Conservation (phyloP, 768 basidiomycete genomes). For the Mycena filopes region DNA sequence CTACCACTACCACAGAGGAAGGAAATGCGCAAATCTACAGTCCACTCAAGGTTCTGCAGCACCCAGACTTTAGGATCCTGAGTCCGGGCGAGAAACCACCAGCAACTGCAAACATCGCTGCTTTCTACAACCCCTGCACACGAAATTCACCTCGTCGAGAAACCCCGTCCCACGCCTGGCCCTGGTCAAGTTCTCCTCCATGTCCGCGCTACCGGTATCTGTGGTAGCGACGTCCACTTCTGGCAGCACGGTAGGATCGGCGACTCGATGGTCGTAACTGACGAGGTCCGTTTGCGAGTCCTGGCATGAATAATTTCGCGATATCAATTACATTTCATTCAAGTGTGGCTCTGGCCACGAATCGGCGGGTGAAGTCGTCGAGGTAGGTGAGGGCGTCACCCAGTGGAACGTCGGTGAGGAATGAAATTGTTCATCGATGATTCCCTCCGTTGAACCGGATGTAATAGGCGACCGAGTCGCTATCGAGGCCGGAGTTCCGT, state of each 20-base stretch:
- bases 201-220: conserved; percentile 76
- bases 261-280: conserved; percentile 76
- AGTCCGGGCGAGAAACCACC: conserved; percentile 59
- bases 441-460: not conserved
- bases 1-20: conserved; percentile 38
- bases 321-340: not conserved
- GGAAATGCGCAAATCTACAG: conserved; percentile 61
- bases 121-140: conserved; percentile 72
- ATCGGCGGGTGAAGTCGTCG: conserved; percentile 73
- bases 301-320: too few species aligned
- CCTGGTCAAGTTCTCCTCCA: conserved; percentile 74
- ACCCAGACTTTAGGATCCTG: conserved; percentile 66
- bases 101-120: conserved; percentile 65
- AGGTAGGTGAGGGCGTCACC: conserved; percentile 73
- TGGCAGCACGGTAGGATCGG: conserved; percentile 78
- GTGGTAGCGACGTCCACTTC: conserved; percentile 80
- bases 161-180: conserved; percentile 67
- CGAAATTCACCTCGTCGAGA: conserved; percentile 75
- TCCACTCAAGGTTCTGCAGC: conserved; percentile 65
- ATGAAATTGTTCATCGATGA: not conserved
- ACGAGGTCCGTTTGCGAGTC: conserved; percentile 55
- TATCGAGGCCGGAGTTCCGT: conserved; percentile 77
- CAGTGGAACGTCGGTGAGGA: conserved; percentile 68
- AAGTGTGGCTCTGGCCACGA: conserved; percentile 79
- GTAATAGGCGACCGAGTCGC: conserved; percentile 71